Evolutionary conservation across 2,329 filamentous ascomycete genomes (phyloP).

Genomic region (Hypoxylon sp.): DNA sequence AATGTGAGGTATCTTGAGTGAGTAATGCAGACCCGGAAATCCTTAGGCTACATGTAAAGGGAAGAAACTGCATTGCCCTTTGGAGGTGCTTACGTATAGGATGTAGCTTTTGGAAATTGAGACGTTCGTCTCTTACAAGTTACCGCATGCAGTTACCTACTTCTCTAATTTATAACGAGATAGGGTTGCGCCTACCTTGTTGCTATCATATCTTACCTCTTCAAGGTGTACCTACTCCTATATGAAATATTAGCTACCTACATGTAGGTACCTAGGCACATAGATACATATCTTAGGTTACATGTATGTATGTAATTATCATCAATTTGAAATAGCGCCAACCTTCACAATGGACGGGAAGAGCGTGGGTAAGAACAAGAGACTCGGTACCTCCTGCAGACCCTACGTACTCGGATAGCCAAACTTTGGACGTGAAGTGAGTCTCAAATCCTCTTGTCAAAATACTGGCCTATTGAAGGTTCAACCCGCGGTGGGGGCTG

Average conservation of each 20-base stretch:
- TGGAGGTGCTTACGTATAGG: too few species aligned
- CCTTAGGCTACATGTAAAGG: neutral
- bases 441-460: neutral
- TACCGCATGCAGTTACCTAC: neutral
- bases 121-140: neutral
- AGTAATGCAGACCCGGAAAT: neutral
- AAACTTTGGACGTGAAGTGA: neutral
- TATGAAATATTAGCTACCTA: neutral
- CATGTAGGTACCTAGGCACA: too few species aligned
- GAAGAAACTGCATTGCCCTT: neutral
- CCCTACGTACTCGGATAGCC: neutral
- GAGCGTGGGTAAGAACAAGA: neutral
- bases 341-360: neutral
- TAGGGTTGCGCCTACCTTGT: conserved; percentile 5
- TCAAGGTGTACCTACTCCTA: neutral
- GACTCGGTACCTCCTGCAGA: neutral
- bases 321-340: too few species aligned
- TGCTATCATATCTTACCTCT: neutral
- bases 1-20: neutral
- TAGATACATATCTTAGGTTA: neutral
- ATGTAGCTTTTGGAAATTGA: neutral
- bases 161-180: neutral
- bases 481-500: too few species aligned
- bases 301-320: neutral
- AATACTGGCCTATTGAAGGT: too few species aligned